Percentiles rank a stretch among this genome's conserved stretches.
phyloP scores from a whole-genome alignment of 352 stramenopile genomes.

The Globisporangium radiosum region DNA sequence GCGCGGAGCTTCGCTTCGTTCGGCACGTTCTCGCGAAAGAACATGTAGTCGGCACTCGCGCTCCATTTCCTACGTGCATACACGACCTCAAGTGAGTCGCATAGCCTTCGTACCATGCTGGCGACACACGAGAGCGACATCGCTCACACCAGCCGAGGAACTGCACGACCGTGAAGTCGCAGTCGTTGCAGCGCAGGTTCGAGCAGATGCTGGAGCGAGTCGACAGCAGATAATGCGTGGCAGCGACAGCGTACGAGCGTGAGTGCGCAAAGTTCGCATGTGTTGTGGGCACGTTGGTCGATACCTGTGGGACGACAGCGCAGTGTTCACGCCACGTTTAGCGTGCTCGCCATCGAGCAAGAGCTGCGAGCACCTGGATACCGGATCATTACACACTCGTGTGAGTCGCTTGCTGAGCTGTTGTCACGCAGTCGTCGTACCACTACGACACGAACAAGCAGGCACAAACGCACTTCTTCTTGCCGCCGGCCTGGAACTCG shows the following conservation, averaged over 20 bases:
- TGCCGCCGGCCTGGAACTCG: conserved; percentile 31
- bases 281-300: too few species aligned
- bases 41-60: conserved; percentile 74
- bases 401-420: neutral
- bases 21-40: conserved; percentile 77
- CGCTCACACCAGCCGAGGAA: conserved; percentile 55
- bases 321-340: conserved; percentile 55
- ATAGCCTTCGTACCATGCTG: neutral
- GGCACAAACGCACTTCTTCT: conserved; percentile 44
- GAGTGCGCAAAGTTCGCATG: neutral
- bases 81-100: neutral
- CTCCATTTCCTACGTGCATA: conserved; percentile 48
- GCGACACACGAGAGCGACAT: too few species aligned
- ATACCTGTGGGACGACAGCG: conserved; percentile 45
- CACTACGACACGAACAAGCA: neutral
- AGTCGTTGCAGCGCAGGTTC: conserved; percentile 79
- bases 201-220: conserved; percentile 34
- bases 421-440: neutral
- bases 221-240: neutral
- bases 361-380: conserved; percentile 42
- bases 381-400: neutral
- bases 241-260: too few species aligned
- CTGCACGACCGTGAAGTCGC: conserved; percentile 75
- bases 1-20: conserved; percentile 58
- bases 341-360: conserved; percentile 42